Evolutionary conservation across 306 rosid species (phyloP).

Genomic region (Rosa persica): DNA sequence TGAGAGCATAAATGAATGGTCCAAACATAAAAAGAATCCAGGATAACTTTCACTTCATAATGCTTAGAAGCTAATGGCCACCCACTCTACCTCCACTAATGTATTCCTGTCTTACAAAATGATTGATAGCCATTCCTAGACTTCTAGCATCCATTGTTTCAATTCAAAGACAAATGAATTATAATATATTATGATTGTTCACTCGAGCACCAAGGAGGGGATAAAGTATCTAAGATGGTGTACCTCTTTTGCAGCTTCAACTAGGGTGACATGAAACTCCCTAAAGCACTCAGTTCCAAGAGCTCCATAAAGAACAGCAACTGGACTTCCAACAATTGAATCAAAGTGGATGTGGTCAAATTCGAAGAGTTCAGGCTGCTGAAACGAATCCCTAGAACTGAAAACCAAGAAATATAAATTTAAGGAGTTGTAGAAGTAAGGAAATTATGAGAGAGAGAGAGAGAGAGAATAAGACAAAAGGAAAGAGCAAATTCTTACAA

Average conservation of each 20-base stretch:
- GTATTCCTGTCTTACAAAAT: neutral
- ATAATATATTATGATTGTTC: neutral
- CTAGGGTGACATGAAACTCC: conserved; percentile 72
- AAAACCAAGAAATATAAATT: conserved; percentile 21
- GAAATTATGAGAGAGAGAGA: neutral
- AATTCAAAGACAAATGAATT: conserved; percentile 14
- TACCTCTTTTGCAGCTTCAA: conserved; percentile 83
- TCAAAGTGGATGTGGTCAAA: conserved; percentile 82
- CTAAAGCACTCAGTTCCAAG: conserved; percentile 81
- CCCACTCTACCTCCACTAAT: neutral
- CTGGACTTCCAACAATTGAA: conserved; percentile 63
- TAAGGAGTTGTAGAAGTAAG: neutral
- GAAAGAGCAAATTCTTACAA: conserved; percentile 41
- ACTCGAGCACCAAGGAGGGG: neutral
- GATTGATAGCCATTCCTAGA: neutral
- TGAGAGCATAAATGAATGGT: neutral
- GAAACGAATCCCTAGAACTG: conserved; percentile 61
- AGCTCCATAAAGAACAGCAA: conserved; percentile 89
- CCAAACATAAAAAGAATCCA: neutral
- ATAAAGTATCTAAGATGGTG: conserved; percentile 20
- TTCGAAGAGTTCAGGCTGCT: conserved; percentile 77
- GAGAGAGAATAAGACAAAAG: neutral
- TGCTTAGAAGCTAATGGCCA: neutral
- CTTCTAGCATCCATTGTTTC: neutral
- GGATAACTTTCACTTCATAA: neutral